Percentiles rank a stretch among this genome's conserved stretches.
Conservation (phyloP, 495 filamentous ascomycete species). For the Copromyces sp. region DNA sequence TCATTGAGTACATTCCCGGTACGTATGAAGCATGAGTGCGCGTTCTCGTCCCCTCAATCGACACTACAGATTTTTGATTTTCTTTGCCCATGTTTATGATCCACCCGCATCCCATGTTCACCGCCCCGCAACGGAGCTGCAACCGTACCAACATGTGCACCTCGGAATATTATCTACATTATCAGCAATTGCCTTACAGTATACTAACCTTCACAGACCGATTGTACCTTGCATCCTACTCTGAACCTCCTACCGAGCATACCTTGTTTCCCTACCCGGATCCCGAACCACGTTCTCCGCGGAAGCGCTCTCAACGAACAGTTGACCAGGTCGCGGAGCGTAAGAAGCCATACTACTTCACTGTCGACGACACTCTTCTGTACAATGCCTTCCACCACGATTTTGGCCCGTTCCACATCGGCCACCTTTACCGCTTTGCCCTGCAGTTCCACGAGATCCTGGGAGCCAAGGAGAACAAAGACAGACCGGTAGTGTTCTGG, state of each 20-base stretch:
- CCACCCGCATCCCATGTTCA: not conserved
- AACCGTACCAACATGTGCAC: not conserved
- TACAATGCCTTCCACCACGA: conserved; percentile 99
- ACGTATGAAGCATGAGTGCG: conserved; percentile 8
- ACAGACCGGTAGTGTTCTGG: conserved; percentile 85
- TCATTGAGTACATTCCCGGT: conserved; percentile 52
- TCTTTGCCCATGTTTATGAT: not conserved
- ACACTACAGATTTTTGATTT: not conserved
- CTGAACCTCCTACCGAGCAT: conserved; percentile 62
- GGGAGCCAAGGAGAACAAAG: conserved; percentile 68
- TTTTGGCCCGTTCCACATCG: conserved; percentile 95
- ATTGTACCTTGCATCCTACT: conserved; percentile 88
- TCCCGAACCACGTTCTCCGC: conserved; percentile 45
- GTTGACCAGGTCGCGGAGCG: conserved; percentile 42
- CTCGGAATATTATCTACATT: not conserved
- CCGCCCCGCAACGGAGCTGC: not conserved
- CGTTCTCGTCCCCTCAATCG: not conserved
- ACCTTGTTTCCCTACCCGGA: conserved; percentile 81
- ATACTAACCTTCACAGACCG: conserved; percentile 56
- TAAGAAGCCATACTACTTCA: conserved; percentile 78
- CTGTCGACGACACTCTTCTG: conserved; percentile 79
- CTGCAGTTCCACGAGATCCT: conserved; percentile 90
- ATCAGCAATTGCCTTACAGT: conserved; percentile 13
- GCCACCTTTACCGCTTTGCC: conserved; percentile 92
- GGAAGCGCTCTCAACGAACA: conserved; percentile 63